Evolutionary conservation across 805 yeast species (phyloP), one percentile per base, ranked within the genome.

Genomic region (Teunomyces kruisii): DNA sequence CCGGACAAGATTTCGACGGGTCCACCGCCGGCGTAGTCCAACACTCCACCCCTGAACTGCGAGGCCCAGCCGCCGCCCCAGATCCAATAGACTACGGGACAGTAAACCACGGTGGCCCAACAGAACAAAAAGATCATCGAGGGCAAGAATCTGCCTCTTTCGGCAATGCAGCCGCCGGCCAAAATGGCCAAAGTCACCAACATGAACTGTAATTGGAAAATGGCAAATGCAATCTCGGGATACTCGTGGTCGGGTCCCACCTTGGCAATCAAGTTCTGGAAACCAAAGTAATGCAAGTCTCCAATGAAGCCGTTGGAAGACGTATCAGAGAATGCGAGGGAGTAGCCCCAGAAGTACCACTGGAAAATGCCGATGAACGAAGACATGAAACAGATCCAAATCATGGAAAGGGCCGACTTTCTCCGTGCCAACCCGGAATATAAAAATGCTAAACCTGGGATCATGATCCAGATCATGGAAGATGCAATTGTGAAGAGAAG

Each of bases 321-420:
- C 0, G 86, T 78, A n/a, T 75, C 56, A 0, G 92, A 81, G 58
- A 94, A 90, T 3, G 98, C 95, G 35, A 92, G 68, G 0, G 97
- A 88, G 62, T 88, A 91, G n/a, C 97, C 97, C 97, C 98, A 94
- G 62, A 92, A 89, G 65, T 90, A 92, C 98, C 98, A 92, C 62
- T 90, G 96, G 59, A 90, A 80, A 43, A 81, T 75, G 1, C 86
- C 89, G 6, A 89, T 81, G 51, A 85, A 75, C 5, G 87, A 81
- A 5, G 89, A 78, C 77, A 84, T 78, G 32, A 88, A 62, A n/a
- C 80, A 81, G 7, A 84, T 80, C 86, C 95, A 88, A 26, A 90
- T 82, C 78, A 88, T 78, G 13, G 92, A 84, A 38, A 90, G 71
- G 0, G 97, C 96, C n/a, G 89, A 82, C 64, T 90, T 90, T 58